phyloP scores from a whole-genome alignment of 176 grass and related monocot genomes.

The Echinochloa phyllopogon region DNA sequence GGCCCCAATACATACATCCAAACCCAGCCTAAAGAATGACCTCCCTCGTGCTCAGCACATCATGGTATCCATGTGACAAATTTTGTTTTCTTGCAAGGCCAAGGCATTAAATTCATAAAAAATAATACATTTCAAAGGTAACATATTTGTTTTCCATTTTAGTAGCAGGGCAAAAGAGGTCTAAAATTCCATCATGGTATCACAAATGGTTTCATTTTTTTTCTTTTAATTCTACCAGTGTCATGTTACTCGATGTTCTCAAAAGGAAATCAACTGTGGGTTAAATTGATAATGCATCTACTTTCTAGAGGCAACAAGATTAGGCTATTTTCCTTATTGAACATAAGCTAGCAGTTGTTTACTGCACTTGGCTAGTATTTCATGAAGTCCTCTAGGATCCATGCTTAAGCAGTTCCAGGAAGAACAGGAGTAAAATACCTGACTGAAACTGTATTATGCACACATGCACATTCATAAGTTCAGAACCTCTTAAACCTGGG shows the following conservation, averaged over 20 bases:
- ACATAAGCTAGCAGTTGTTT: not conserved
- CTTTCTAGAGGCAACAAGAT: not conserved
- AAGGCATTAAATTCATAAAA: constrained; percentile 4
- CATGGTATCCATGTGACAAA: not conserved
- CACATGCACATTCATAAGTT: constrained; percentile 11
- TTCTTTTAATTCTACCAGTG: not conserved
- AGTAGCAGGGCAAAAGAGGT: constrained; percentile 1
- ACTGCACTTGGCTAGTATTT: constrained; percentile 20
- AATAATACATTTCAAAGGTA: not conserved
- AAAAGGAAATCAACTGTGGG: not conserved
- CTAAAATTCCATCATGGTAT: not conserved
- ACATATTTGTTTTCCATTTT: not conserved
- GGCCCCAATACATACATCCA: too few species aligned
- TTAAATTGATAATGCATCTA: not conserved
- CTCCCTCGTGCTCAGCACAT: not conserved
- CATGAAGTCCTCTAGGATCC: constrained; percentile 8
- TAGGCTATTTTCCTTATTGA: constrained; percentile 8
- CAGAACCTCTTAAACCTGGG: constrained; percentile 16
- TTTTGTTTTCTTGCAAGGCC: not conserved
- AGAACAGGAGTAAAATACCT: constrained; percentile 1
- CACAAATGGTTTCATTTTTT: constrained; percentile 30
- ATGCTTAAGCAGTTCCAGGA: constrained; percentile 23
- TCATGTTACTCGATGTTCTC: not conserved
- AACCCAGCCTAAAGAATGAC: constrained; percentile 55
- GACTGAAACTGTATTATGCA: constrained; percentile 23